Evolutionary conservation across 768 basidiomycete genomes (phyloP), one percentile per base, ranked within the genome.

Genomic region (Suillus americanus): DNA sequence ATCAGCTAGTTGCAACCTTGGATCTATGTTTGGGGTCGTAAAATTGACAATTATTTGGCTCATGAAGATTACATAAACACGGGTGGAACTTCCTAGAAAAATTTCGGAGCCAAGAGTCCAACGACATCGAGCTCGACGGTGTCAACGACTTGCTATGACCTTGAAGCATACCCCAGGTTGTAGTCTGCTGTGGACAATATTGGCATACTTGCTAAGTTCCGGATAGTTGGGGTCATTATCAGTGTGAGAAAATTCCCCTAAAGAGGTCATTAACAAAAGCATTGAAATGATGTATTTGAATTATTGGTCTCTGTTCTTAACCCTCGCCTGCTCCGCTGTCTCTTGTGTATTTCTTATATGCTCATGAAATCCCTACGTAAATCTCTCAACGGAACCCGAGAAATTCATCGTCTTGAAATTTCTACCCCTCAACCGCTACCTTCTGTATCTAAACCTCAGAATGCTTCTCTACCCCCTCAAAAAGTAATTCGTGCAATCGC

Each of bases 401-500:
- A 91, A 38, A 75, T 82, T 9, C 73, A 77, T 65, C 79, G 86
- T 60, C 83, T 86, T 5, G 85, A 88, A 70, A 90, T 92, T 46
- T 90, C 89, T 41, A 89, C 87, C 0, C 90, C 90, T 5, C 73
- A 86, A 0, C 88, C 88, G 3, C 76, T 90, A 30, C 89, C 89
- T 16, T 68, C 87, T 25, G 79, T 92, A 51, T 89, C 88, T 60
- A 92, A 89, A 71, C 90, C 91, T 6, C 77, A 86, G 25, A 81
- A 86, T 51, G 84, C 90, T 30, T 86, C 92, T 66, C 77, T 89
- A 1, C 95, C 94, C 1, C 95, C 97, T 3, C 92, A 96, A 78
- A 97, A 95, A 75, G 96, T 98, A 75, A 97, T 99, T 69, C 91
- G 92, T 64, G 96, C 97, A 3, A 79, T 91, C 67, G 77, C 83